Percentiles rank a stretch among this genome's conserved stretches.
Evolutionary conservation across 257 asterid genomes (phyloP).

Genomic region (Osmanthus fragrans): DNA sequence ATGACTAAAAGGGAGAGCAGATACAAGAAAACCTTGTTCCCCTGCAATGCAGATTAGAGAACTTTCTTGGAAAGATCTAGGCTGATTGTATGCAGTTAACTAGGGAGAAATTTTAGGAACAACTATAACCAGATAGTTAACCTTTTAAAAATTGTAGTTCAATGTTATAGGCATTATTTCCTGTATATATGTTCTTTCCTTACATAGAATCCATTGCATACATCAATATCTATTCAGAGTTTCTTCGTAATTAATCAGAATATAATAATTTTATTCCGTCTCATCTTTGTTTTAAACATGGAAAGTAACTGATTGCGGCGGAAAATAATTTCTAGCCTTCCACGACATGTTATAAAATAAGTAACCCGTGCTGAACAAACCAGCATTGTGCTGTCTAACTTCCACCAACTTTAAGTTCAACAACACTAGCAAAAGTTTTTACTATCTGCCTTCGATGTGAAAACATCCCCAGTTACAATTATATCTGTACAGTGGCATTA

Average conservation of each 20-base stretch:
- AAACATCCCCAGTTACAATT: background rate
- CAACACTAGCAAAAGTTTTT: background rate
- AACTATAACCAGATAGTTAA: background rate
- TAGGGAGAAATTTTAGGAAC: background rate
- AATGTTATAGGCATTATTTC: background rate
- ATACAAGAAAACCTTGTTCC: background rate
- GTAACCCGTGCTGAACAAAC: background rate
- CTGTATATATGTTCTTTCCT: background rate
- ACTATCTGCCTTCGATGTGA: background rate
- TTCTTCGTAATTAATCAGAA: background rate
- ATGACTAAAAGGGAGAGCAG: background rate
- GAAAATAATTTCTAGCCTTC: background rate
- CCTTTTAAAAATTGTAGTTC: background rate
- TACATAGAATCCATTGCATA: background rate
- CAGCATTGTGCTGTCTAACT: background rate
- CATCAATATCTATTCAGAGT: background rate
- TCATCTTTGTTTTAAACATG: background rate
- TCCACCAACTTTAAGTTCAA: background rate
- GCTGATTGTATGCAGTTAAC: background rate
- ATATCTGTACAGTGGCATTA: constrained; percentile 3
- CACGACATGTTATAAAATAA: background rate
- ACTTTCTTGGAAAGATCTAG: background rate
- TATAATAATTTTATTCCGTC: background rate
- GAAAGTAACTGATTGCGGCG: background rate
- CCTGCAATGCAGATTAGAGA: background rate